Percentiles rank a stretch among this genome's conserved stretches.
Conservation (phyloP, 306 rosid species). For the Astragalus glycyphyllos region DNA sequence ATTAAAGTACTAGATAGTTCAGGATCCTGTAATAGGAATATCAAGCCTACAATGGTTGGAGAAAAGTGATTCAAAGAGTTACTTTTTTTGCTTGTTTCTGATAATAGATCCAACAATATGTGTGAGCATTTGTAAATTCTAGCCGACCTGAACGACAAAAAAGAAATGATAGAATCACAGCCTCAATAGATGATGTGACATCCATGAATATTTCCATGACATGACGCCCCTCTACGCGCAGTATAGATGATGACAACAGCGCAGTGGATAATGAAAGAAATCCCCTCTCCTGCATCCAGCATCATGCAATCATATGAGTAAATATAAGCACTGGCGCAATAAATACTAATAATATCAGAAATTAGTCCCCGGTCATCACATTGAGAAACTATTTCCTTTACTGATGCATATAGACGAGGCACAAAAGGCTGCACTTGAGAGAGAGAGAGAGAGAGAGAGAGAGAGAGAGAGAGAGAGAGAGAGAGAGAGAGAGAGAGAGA, state of each 20-base stretch:
- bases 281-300: slow-evolving; percentile 83
- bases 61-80: slow-evolving; percentile 38
- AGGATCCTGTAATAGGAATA: slow-evolving; percentile 85
- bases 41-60: slow-evolving; percentile 65
- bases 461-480: too few species aligned
- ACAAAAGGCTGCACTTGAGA: slow-evolving; percentile 20
- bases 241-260: slow-evolving; percentile 70
- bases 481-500: too few species aligned
- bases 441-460: slow-evolving; percentile 32
- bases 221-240: slow-evolving; percentile 68
- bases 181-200: slow-evolving; percentile 82
- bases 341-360: slow-evolving; percentile 16
- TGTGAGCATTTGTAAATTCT: slow-evolving; percentile 10
- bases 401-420: background rate
- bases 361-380: slow-evolving; percentile 24
- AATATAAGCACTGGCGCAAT: slow-evolving; percentile 2
- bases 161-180: slow-evolving; percentile 83
- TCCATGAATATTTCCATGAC: slow-evolving; percentile 72
- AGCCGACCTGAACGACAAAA: slow-evolving; percentile 87
- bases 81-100: slow-evolving; percentile 35
- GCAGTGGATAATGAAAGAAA: slow-evolving; percentile 96
- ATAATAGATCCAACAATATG: slow-evolving; percentile 37
- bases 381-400: slow-evolving; percentile 35
- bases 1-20: slow-evolving; percentile 81
- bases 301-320: slow-evolving; percentile 25